Base-by-base conservation (phyloP, 768 basidiomycete genomes). In the Pholiota microspora region DNA sequence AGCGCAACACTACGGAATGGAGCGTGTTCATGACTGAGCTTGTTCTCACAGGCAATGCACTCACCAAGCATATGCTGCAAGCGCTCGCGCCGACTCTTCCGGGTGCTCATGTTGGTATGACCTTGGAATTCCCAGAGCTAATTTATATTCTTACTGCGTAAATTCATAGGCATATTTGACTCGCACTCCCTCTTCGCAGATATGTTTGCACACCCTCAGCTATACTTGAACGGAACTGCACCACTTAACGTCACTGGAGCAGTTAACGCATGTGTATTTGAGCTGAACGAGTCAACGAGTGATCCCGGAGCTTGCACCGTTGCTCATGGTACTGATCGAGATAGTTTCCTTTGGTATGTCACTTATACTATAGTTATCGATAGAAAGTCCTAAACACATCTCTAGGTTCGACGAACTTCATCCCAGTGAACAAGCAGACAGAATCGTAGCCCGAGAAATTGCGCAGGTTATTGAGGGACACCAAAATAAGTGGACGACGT, bases 161-260 rank as follows among this genome's bases (percentile, higher is more conserved):
- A 42, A 42, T 10, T 24, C n/a, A 25, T 46, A 85, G 85, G 78
- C 0, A 64, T 83, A 0, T 87, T 86, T 59, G 82, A 86, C 63
- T 83, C 85, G 3, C 75, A 85, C 62, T 72, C 72, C 1, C 72
- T 87, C 27, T 85, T 87, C 64, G 65, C 75, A 15, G 84, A 87
- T 61, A 85, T 88, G 69, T 74, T 75, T 58, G 65, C 69, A 23
- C 64, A 77, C 52, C 85, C 86, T 0, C 58, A 66, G 7, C 57
- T 63, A 3, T 87, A 86, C 65, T 67, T 86, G 28, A 88, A 86
- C 55, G 85, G 85, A 7, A 86, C 84, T 0, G 83, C 76, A 0
- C 82, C 84, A 10, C 64, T 79, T 45, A 86, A 86, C 57, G 76
- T 82, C 23, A 85, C 81, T 0, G 80, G 83, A 0, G 72, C 75